phyloP scores from a whole-genome alignment of 768 basidiomycete genomes.

The Psilocybe subaeruginosa region DNA sequence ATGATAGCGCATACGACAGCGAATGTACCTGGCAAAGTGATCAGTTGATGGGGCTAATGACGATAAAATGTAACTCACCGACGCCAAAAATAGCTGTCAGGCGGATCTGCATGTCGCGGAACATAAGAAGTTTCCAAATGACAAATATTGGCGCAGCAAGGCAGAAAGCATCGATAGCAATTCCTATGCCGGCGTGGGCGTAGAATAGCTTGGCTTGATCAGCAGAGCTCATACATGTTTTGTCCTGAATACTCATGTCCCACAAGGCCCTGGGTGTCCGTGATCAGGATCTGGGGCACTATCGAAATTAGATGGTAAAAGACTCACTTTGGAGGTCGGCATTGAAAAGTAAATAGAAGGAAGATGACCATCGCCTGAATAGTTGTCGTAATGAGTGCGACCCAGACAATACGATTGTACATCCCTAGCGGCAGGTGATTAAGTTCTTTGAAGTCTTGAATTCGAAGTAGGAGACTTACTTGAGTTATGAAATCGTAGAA shows the following conservation, averaged over 20 bases:
- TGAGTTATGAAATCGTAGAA: neutral
- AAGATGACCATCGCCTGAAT: conserved; percentile 3
- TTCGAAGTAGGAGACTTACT: neutral
- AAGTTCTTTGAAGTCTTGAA: neutral
- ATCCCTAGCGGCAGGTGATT: neutral
- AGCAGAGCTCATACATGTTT: neutral
- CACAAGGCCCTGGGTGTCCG: neutral
- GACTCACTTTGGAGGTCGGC: conserved; percentile 2
- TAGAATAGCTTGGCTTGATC: conserved; percentile 6
- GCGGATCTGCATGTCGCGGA: conserved; percentile 5
- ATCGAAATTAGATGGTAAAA: too few species aligned
- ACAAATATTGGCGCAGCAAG: neutral
- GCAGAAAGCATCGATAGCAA: conserved; percentile 3
- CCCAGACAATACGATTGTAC: neutral
- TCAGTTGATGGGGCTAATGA: neutral
- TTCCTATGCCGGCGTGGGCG: conserved; percentile 4
- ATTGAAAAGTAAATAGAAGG: neutral
- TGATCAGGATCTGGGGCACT: too few species aligned
- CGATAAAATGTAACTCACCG: neutral
- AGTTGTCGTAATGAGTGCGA: neutral
- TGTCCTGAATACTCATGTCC: neutral
- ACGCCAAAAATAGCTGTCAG: conserved; percentile 1
- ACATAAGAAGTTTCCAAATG: conserved; percentile 8
- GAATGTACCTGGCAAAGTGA: neutral
- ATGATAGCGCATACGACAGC: conserved; percentile 4